A percentile compares a stretch with the other conserved stretches of the same genome.
Evolutionary conservation across 2,329 filamentous ascomycete species (phyloP).

Genomic region (Exserohilum rostratum): DNA sequence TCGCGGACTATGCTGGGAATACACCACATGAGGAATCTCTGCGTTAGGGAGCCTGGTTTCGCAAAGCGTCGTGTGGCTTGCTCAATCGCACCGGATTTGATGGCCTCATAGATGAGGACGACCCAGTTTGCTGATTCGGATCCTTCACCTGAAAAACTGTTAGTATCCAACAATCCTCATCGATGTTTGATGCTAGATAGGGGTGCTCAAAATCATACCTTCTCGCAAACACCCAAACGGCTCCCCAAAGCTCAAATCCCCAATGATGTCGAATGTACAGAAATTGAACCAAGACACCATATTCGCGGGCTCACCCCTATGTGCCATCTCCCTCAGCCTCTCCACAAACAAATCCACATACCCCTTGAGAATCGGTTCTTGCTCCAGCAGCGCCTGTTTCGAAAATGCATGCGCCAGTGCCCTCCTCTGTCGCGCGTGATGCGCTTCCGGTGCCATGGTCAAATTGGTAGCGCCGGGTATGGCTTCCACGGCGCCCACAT

Average conservation of each 20-base stretch:
- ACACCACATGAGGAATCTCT: slow-evolving; percentile 39
- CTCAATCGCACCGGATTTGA: slow-evolving; percentile 42
- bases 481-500: slow-evolving; percentile 44
- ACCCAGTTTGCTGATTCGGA: slow-evolving; percentile 44
- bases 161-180: background rate
- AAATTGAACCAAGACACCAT: slow-evolving; percentile 46
- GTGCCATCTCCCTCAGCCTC: slow-evolving; percentile 45
- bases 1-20: slow-evolving; percentile 36
- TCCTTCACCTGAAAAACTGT: slow-evolving; percentile 28
- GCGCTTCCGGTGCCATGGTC: slow-evolving; percentile 47
- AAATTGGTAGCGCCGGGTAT: slow-evolving; percentile 47
- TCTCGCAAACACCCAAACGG: slow-evolving; percentile 41
- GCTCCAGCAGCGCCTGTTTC: slow-evolving; percentile 48
- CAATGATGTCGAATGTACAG: slow-evolving; percentile 44
- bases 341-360: slow-evolving; percentile 52
- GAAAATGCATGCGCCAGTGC: slow-evolving; percentile 51
- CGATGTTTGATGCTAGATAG: background rate
- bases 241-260: slow-evolving; percentile 41
- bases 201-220: slow-evolving; percentile 16
- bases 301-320: slow-evolving; percentile 36
- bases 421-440: slow-evolving; percentile 49
- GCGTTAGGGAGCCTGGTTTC: slow-evolving; percentile 26
- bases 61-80: slow-evolving; percentile 41
- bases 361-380: slow-evolving; percentile 48
- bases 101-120: slow-evolving; percentile 41